Conservation (phyloP, 1,284 basidiomycete genomes). For the Cystobasidiaceae sp. region DNA sequence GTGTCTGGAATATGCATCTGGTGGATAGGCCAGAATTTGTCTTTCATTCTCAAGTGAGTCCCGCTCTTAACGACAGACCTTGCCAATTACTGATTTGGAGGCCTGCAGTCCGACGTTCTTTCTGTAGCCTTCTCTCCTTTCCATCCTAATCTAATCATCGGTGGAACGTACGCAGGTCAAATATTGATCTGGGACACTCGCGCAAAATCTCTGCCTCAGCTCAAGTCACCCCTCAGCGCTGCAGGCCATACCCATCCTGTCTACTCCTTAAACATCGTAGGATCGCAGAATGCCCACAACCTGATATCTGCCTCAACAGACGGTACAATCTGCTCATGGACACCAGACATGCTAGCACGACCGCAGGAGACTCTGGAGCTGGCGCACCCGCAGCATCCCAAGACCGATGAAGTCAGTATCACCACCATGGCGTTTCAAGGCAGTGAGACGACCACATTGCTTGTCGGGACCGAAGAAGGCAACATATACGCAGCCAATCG, state of each 20-base stretch:
- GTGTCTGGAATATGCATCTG: slow-evolving; percentile 94
- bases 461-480: slow-evolving; percentile 96
- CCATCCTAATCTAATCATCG: slow-evolving; percentile 93
- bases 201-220: slow-evolving; percentile 80
- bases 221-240: slow-evolving; percentile 92
- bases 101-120: slow-evolving; percentile 80
- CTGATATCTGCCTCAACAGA: slow-evolving; percentile 93
- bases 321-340: slow-evolving; percentile 93
- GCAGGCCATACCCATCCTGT: slow-evolving; percentile 97
- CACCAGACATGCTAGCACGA: slow-evolving; percentile 95
- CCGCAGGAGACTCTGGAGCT: slow-evolving; percentile 93
- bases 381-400: slow-evolving; percentile 74
- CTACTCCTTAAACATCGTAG: slow-evolving; percentile 94
- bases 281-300: slow-evolving; percentile 96
- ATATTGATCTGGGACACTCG: slow-evolving; percentile 98
- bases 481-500: slow-evolving; percentile 91
- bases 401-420: slow-evolving; percentile 91
- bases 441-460: slow-evolving; percentile 91
- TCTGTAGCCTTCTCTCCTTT: slow-evolving; percentile 96
- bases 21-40: slow-evolving; percentile 93
- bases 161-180: slow-evolving; percentile 96
- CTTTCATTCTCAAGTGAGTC: slow-evolving; percentile 89
- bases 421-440: slow-evolving; percentile 88
- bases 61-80: no score
- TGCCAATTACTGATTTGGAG: slow-evolving; percentile 16